phyloP scores from a whole-genome alignment of 2,329 filamentous ascomycete genomes.

The Stromatinia cepivora region DNA sequence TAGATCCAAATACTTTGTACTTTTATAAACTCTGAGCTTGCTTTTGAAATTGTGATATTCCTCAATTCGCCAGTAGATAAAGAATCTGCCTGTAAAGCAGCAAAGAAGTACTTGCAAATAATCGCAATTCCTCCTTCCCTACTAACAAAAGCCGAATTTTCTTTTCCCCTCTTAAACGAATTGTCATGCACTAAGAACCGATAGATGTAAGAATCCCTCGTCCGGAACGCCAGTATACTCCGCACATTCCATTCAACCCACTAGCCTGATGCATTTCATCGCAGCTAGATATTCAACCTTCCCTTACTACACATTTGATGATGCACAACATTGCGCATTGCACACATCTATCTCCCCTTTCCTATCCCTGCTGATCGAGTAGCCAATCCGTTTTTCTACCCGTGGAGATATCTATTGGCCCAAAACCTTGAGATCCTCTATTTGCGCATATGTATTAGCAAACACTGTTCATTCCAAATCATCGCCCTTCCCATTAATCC shows the following conservation, averaged over 20 bases:
- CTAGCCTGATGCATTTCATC: neutral
- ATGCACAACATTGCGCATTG: neutral
- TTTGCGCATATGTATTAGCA: conserved; percentile 24
- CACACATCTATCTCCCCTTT: neutral
- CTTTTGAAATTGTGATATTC: conserved; percentile 13
- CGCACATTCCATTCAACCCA: conserved; percentile 18
- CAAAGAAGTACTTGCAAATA: conserved; percentile 9
- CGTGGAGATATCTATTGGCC: conserved; percentile 41
- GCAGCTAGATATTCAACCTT: neutral
- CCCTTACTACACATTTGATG: neutral
- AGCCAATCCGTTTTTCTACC: neutral
- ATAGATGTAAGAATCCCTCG: conserved; percentile 10
- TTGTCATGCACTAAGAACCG: neutral
- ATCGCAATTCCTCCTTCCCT: neutral
- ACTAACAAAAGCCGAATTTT: neutral
- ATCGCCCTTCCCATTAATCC: neutral
- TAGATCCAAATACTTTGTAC: neutral
- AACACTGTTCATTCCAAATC: neutral
- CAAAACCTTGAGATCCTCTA: conserved; percentile 48
- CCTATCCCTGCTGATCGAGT: neutral
- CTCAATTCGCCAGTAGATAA: neutral
- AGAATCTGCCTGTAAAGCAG: neutral
- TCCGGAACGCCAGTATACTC: conserved; percentile 23
- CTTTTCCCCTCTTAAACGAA: neutral
- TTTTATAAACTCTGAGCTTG: neutral